phyloP scores from a whole-genome alignment of 2,329 filamentous ascomycete genomes.

The Aaosphaeria arxii region DNA sequence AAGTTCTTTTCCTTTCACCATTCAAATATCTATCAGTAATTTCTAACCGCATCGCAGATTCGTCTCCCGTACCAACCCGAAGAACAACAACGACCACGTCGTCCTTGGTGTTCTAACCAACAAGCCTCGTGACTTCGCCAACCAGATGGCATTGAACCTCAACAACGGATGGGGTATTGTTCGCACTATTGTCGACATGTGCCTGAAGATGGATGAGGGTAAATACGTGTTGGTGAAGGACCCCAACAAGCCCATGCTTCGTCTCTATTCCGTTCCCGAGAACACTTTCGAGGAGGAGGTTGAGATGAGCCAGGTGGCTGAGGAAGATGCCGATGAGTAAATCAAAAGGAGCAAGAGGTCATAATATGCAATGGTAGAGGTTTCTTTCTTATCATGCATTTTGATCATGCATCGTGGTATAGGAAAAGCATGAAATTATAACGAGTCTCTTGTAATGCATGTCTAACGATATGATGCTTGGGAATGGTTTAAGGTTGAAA shows the following conservation, averaged over 20 bases:
- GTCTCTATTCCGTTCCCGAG: conserved; percentile 85
- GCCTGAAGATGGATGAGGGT: conserved; percentile 71
- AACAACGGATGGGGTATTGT: conserved; percentile 99
- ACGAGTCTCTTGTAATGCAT: neutral
- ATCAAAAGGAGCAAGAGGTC: neutral
- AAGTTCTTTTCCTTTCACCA: conserved; percentile 36
- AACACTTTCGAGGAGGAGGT: conserved; percentile 89
- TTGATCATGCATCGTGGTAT: neutral
- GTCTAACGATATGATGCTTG: neutral
- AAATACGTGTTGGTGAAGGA: conserved; percentile 83
- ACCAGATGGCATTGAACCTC: conserved; percentile 96
- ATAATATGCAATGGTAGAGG: neutral
- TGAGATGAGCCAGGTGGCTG: conserved; percentile 62
- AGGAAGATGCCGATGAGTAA: conserved; percentile 55
- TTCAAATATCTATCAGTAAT: conserved; percentile 3
- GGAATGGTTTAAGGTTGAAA: neutral
- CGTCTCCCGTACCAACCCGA: conserved; percentile 90
- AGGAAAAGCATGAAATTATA: neutral
- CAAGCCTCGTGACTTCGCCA: conserved; percentile 95
- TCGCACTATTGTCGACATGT: conserved; percentile 95
- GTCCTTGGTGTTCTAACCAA: conserved; percentile 94
- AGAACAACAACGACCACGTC: conserved; percentile 89
- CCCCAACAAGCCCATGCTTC: conserved; percentile 93
- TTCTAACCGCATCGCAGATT: conserved; percentile 60
- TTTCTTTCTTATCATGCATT: neutral